Base-by-base conservation (phyloP, 805 yeast species). In the Phaffomyces antillensis region DNA sequence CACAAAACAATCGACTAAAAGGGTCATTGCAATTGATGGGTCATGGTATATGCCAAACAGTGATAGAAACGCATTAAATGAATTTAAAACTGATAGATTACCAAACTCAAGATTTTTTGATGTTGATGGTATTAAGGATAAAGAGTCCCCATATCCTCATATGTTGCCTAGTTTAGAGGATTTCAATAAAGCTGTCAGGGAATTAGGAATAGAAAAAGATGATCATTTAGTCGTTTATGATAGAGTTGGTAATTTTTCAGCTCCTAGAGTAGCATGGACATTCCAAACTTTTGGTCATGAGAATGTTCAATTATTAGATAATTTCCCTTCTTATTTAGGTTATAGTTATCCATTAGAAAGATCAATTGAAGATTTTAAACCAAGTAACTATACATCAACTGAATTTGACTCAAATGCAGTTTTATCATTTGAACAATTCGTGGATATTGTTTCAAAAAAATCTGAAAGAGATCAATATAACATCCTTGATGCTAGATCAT, bases 251-350 rank as follows among this genome's bases (percentile, higher is more conserved):
- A 81, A 85, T 50, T 88, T 91, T 62, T 81, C 95, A 36, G 79
- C 90, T 2, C 96, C 97, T 34, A 74, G 99, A 52, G 95, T 86
- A 16, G 90, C 89, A 0, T 93, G 97, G 96, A 87, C 90, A 53
- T 74, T 93, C 55, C 73, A 80, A 33, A 68, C 84, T 1, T 87
- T 85, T 61, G 91, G 91, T 8, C 97, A 90, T 61, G 65, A 77
- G 41, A 64, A 77, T 32, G 83, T 89, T 23, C 73, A 70, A 50
- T 58, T 91, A 39, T 72, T 91, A 50, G 84, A 93, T 66, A 85
- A 85, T 50, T 91, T 69, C 53, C 73, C 68, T 13, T 57, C 55
- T 20, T 86, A 83, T 61, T 67, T 73, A 49, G 50, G 59, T 10
- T 62, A 58, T 7, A 75, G 75, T 4, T 72, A 67, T 37, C 73